A percentile compares a stretch with the other conserved stretches of the same genome.
Conservation (phyloP, 2,329 filamentous ascomycete genomes). For the Phialocephala subalpina region DNA sequence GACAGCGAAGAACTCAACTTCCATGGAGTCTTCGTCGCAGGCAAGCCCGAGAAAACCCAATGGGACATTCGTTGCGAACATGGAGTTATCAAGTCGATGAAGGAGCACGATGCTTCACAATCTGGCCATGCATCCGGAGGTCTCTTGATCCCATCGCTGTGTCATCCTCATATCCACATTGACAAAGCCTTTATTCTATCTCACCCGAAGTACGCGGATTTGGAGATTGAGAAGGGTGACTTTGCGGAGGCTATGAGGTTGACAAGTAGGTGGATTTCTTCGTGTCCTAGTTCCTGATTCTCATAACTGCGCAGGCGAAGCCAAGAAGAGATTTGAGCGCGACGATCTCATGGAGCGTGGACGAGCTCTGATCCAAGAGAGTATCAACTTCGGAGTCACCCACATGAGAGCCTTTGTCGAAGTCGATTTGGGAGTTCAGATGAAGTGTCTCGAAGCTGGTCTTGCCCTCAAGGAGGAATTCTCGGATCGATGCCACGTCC, state of each 20-base stretch:
- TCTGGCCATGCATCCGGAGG: constrained; percentile 9
- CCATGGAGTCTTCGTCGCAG: constrained; percentile 43
- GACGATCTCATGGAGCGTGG: constrained; percentile 71
- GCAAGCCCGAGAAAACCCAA: constrained; percentile 37
- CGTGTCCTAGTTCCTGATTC: constrained; percentile 20
- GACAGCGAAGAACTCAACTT: constrained; percentile 27
- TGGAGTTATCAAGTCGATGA: constrained; percentile 41
- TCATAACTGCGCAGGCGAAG: constrained; percentile 46
- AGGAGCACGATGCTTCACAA: constrained; percentile 35
- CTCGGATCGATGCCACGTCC: constrained; percentile 61
- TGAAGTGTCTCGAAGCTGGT: constrained; percentile 65
- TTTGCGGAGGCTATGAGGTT: constrained; percentile 71
- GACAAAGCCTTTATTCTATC: constrained; percentile 71
- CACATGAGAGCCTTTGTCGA: constrained; percentile 77
- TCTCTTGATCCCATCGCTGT: constrained; percentile 63
- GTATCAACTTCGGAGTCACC: constrained; percentile 69
- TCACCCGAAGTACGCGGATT: constrained; percentile 64
- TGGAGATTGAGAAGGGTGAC: constrained; percentile 65
- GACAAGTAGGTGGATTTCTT: constrained; percentile 48
- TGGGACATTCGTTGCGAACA: constrained; percentile 46
- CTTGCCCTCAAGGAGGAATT: constrained; percentile 64
- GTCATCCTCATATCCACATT: constrained; percentile 77
- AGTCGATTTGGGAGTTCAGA: constrained; percentile 67
- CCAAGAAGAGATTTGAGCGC: constrained; percentile 68
- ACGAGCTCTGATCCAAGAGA: constrained; percentile 70